Base-by-base conservation (phyloP, 345 rosid species). In the Corchorus olitorius region DNA sequence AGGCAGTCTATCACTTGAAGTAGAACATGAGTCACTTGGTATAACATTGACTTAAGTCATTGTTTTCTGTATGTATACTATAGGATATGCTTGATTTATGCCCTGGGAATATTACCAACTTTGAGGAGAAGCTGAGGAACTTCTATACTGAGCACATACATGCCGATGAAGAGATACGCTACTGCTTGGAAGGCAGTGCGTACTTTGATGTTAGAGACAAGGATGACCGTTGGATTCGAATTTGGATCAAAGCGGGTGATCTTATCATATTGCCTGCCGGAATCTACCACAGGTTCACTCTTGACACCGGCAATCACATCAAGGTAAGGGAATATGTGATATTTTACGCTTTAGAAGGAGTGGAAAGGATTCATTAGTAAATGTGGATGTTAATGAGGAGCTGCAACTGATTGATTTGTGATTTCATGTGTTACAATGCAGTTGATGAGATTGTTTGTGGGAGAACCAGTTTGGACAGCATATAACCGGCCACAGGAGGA, bases 141-240 rank as follows among this genome's bases (percentile, higher is more conserved):
- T 93, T 93, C 86, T 94, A 86, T 78, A 90, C 90, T 0, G 97
- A 94, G 83, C 97, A 94, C 83, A 88, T 94, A 61, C 97, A 94
- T 69, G 88, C 88, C 22, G 98, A 91, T 37, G 97, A 92, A 76
- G 98, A 94, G 87, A 92, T 94, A 54, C 94, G 97, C 68, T 92
- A 92, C 84, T 92, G 93, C 87, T 64, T 92, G 53, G 86, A 82
- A 14, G 98, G 98, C 59, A 89, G 94, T 71, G 98, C 94, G 14
- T 94, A 94, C 78, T 94, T 93, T 70, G 97, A 94, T 83, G 92
- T 93, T 72, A 86, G 97, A 14, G 97, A 91, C 87, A 89, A 87
- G 74, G 82, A 83, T 58, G 97, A 93, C 62, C 78, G 80, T 34
- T 93, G 97, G 98, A 89, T 92, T 35, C 87, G 97, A 64, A 88